Evolutionary conservation across 768 basidiomycete species (phyloP), one percentile per base, ranked within the genome.

Genomic region (Tylopilus felleus): DNA sequence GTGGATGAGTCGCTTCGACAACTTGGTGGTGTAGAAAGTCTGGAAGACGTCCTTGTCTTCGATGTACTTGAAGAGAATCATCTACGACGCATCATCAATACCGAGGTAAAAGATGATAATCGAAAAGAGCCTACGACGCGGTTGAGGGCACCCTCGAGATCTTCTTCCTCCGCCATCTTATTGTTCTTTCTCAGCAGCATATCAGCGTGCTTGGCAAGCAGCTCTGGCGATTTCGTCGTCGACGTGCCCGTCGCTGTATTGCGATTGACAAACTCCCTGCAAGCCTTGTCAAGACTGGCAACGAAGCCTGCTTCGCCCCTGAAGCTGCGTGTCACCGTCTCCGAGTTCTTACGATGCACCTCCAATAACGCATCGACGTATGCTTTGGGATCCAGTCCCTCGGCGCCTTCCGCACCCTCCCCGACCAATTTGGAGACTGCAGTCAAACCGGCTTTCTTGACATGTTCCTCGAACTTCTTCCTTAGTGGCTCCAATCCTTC

Each of bases 21-120:
- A 74, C 70, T 92, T 95, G 58, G 92, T 96, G 16, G 88, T 90
- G 75, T 99, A 98, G 79, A 96, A 98, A 17, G 90, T 90, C 67
- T 96, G 94, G 84, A 98, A 99, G 13, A 98, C 92, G 60, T 99
- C 96, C 76, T 97, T 97, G 78, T 98, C 95, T 68, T 95, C 93
- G 63, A 98, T 88, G 73, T 97, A 98, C 70, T 94, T 94, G 88
- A 99, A 97, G 46, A 98, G 75, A 14, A 91, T 80, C 94, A 98
- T 97, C 96, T 98, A 65, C 2, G 58, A 35, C 14, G 25, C 35
- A 47, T 50, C 54, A 28, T 68, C 38, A 61, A 10, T 7, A 12
- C 27, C 27, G 22, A 22, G 31, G 13, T 43, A 0, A 51, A n/a
- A 22, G 22, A 36, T 35, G 23, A 31, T 31, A 50, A 39, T 23